Percentiles rank a stretch among this genome's conserved stretches.
phyloP scores from a whole-genome alignment of 2,329 filamentous ascomycete species.

The Aaosphaeria pasadenensis region DNA sequence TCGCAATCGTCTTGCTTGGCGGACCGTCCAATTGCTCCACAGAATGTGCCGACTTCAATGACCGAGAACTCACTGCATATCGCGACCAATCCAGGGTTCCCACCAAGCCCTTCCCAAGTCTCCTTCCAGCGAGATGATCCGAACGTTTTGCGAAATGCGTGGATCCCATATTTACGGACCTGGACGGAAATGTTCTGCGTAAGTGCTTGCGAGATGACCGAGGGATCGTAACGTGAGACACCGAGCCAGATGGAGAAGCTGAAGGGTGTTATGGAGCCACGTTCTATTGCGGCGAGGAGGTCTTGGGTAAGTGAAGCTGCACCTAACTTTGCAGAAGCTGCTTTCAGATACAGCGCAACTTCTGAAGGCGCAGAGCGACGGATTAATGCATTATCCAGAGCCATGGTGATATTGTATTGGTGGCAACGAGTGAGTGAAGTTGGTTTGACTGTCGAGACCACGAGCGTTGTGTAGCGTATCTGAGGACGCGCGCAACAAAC shows the following conservation, averaged over 20 bases:
- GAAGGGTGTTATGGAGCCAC: conserved; percentile 14
- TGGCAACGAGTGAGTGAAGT: neutral
- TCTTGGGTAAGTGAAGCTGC: neutral
- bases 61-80: conserved; percentile 23
- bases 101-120: conserved; percentile 26
- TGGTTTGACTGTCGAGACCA: no score
- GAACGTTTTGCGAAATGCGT: conserved; percentile 14
- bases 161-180: conserved; percentile 17
- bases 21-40: conserved; percentile 13
- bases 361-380: neutral
- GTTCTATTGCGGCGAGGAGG: conserved; percentile 7
- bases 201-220: conserved; percentile 13
- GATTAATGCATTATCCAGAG: neutral
- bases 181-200: conserved; percentile 19
- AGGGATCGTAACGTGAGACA: conserved; percentile 13
- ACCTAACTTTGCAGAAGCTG: neutral
- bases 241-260: conserved; percentile 24
- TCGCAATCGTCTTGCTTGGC: conserved; percentile 8
- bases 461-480: no score
- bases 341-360: neutral
- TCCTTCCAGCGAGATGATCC: conserved; percentile 16
- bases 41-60: conserved; percentile 16
- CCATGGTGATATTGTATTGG: neutral
- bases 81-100: conserved; percentile 19
- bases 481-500: no score